phyloP scores from a whole-genome alignment of 352 stramenopile genomes.

The Thalassiosira pacifica region DNA sequence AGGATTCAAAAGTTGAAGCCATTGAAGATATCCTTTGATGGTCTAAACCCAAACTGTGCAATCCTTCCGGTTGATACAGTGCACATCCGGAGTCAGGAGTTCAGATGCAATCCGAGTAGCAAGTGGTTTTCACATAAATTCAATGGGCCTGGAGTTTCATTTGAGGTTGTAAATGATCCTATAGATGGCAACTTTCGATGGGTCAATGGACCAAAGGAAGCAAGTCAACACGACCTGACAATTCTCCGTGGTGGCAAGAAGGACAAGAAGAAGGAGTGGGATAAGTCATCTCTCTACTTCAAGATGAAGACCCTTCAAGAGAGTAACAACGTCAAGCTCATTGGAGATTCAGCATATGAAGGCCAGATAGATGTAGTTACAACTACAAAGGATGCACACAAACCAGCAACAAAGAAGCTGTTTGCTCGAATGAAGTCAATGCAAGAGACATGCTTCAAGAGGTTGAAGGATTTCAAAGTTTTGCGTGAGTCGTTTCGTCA shows the following conservation, averaged over 20 bases:
- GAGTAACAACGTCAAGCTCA: conserved; percentile 7
- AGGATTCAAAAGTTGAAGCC: not conserved
- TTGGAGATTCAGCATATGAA: conserved; percentile 44
- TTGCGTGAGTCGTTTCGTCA: conserved; percentile 37
- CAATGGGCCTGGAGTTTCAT: not conserved
- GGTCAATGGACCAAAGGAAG: not conserved
- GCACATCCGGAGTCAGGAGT: conserved; percentile 2
- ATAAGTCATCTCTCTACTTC: conserved; percentile 32
- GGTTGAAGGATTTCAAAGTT: conserved; percentile 41
- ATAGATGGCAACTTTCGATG: not conserved
- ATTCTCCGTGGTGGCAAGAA: conserved; percentile 1
- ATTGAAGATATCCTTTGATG: not conserved
- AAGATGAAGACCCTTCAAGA: too few relatives aligned
- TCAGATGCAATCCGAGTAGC: conserved; percentile 11
- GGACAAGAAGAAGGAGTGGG: conserved; percentile 1
- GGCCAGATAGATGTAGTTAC: conserved; percentile 38
- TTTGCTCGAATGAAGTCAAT: conserved; percentile 40
- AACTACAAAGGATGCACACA: conserved; percentile 29
- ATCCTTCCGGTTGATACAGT: not conserved
- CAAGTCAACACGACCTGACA: not conserved
- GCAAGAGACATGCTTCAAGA: conserved; percentile 37
- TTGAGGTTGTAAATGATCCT: not conserved
- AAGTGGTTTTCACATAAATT: not conserved
- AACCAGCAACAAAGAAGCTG: conserved; percentile 26
- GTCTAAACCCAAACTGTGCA: not conserved